These are phyloP conservation scores for Umbelopsis sp. DNA, from an alignment of 371 early-diverging fungal species.

Conservation along the genomic window DNA sequence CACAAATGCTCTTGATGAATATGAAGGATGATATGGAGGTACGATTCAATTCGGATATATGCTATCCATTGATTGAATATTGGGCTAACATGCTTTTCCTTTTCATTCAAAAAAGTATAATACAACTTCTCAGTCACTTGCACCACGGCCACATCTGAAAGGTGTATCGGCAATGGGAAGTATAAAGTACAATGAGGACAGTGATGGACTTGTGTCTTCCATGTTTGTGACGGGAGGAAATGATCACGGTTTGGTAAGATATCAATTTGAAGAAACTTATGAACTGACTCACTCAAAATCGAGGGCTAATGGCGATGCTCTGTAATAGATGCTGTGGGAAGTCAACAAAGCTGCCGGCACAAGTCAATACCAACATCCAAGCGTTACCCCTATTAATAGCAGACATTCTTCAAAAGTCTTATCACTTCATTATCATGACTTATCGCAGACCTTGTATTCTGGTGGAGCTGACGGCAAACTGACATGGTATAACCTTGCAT, in stretches of 20 bases:
- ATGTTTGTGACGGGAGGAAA: slow-evolving; percentile 44
- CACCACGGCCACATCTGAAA: slow-evolving; percentile 35
- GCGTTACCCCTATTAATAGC: slow-evolving; percentile 21
- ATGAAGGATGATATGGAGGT: background rate
- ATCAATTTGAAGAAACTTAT: background rate
- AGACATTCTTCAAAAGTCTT: slow-evolving; percentile 34
- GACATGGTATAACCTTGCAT: slow-evolving; percentile 28
- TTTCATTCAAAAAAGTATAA: background rate
- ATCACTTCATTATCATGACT: slow-evolving; percentile 31
- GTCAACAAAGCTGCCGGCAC: slow-evolving; percentile 20
- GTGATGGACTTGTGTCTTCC: slow-evolving; percentile 22
- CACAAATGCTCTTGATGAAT: background rate
- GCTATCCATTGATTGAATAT: background rate
- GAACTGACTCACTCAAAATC: too few relatives aligned
- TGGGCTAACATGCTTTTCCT: background rate
- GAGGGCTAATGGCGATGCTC: background rate
- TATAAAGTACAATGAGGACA: slow-evolving; percentile 24
- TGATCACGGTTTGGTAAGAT: slow-evolving; percentile 39
- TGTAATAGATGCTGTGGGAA: slow-evolving; percentile 29
- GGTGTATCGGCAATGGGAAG: slow-evolving; percentile 29
- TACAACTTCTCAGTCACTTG: slow-evolving; percentile 25
- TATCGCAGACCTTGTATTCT: slow-evolving; percentile 25
- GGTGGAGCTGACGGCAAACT: slow-evolving; percentile 40
- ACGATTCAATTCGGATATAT: background rate
- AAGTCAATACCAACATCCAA: slow-evolving; percentile 9